phyloP scores from a whole-genome alignment of 2,329 filamentous ascomycete species.

The Colletotrichum musicola region DNA sequence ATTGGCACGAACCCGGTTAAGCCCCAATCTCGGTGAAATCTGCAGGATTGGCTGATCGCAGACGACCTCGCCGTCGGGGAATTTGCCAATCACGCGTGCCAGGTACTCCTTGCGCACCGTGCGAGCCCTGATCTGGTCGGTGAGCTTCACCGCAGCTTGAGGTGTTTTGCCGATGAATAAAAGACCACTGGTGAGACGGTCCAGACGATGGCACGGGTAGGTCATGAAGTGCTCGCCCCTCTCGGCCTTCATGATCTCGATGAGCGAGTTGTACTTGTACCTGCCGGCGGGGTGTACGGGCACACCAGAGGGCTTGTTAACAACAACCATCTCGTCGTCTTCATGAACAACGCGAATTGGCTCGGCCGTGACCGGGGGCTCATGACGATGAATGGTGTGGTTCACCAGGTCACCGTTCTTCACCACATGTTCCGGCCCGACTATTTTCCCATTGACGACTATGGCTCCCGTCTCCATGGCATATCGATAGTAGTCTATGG shows the following conservation, averaged over 20 bases:
- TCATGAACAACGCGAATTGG: conserved; percentile 89
- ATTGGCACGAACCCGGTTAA: conserved; percentile 94
- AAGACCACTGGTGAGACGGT: conserved; percentile 92
- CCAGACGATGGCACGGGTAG: conserved; percentile 89
- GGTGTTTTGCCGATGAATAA: conserved; percentile 97
- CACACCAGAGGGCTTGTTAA: conserved; percentile 95
- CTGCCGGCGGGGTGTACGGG: conserved; percentile 95
- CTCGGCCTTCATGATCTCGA: conserved; percentile 92
- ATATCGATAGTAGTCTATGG: conserved; percentile 86
- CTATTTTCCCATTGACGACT: conserved; percentile 80
- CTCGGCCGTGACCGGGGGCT: conserved; percentile 88
- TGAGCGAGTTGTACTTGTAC: conserved; percentile 94
- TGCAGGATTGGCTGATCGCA: conserved; percentile 95
- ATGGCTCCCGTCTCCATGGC: conserved; percentile 87
- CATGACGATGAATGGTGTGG: conserved; percentile 94
- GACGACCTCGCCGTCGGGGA: conserved; percentile 90
- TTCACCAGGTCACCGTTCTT: conserved; percentile 93
- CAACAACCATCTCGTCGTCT: conserved; percentile 92
- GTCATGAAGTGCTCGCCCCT: conserved; percentile 67
- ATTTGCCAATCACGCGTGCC: conserved; percentile 89
- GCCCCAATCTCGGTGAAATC: conserved; percentile 93
- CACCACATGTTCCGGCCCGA: conserved; percentile 77
- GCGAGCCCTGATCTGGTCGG: conserved; percentile 80
- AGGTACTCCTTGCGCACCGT: conserved; percentile 96
- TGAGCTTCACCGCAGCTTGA: conserved; percentile 82